phyloP scores from a whole-genome alignment of 176 grass and related monocot genomes.

The Oryza nivara region DNA sequence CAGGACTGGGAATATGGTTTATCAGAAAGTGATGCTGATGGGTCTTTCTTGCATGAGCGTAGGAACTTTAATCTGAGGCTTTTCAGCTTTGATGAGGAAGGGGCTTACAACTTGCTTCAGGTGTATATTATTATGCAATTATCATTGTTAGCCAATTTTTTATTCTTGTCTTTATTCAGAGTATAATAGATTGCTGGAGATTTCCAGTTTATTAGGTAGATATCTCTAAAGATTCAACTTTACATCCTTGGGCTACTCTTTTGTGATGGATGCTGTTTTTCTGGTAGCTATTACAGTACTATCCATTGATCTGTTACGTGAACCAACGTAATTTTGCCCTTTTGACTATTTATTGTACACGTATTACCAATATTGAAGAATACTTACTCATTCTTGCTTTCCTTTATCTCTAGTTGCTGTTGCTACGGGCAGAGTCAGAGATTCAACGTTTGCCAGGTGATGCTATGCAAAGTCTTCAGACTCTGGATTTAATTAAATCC shows the following conservation, averaged over 20 bases:
- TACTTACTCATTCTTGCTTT: conserved; percentile 2
- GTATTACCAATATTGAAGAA: conserved; percentile 12
- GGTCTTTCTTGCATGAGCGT: conserved; percentile 63
- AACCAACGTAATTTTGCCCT: neutral
- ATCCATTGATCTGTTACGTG: neutral
- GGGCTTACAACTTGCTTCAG: conserved; percentile 76
- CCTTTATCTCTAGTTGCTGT: conserved; percentile 53
- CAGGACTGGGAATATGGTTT: conserved; percentile 85
- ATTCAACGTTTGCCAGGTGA: conserved; percentile 60
- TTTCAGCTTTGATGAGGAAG: conserved; percentile 68
- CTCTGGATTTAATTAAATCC: conserved; percentile 60
- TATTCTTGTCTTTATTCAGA: neutral
- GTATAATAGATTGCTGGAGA: conserved; percentile 18
- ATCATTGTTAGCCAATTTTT: neutral
- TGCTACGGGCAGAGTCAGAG: conserved; percentile 68
- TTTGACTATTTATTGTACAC: conserved; percentile 4
- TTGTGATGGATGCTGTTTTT: neutral
- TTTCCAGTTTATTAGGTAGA: conserved; percentile 5
- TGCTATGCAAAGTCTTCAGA: conserved; percentile 41
- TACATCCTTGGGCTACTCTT: neutral
- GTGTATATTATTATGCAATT: conserved; percentile 46
- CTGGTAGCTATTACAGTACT: neutral
- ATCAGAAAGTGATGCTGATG: conserved; percentile 57
- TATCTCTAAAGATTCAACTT: neutral
- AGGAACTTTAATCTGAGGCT: conserved; percentile 66